Conservation (phyloP, 306 rosid genomes). For the Albizia julibrissin region DNA sequence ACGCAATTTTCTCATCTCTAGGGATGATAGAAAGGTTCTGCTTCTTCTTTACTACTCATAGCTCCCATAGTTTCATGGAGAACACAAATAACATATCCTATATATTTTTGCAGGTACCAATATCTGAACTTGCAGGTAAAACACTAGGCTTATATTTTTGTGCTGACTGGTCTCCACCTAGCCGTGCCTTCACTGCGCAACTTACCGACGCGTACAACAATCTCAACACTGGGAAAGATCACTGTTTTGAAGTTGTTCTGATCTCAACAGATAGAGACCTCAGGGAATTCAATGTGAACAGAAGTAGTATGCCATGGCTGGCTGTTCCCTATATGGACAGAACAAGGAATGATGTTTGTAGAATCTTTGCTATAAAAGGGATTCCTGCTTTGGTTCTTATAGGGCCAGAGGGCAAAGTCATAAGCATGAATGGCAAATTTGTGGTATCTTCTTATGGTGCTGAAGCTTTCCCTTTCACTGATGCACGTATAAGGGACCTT, state of each 20-base stretch:
- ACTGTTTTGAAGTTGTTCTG: slow-evolving; percentile 64
- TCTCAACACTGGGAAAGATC: slow-evolving; percentile 39
- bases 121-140: slow-evolving; percentile 55
- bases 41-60: neutral
- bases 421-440: slow-evolving; percentile 57
- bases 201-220: slow-evolving; percentile 67
- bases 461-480: slow-evolving; percentile 85
- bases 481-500: slow-evolving; percentile 56
- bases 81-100: neutral
- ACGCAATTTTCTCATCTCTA: slow-evolving; percentile 45
- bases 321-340: slow-evolving; percentile 71
- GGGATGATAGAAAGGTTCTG: slow-evolving; percentile 50
- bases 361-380: slow-evolving; percentile 69
- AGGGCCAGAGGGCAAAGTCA: slow-evolving; percentile 71
- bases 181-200: slow-evolving; percentile 69
- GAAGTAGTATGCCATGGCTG: slow-evolving; percentile 76
- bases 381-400: slow-evolving; percentile 76
- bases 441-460: slow-evolving; percentile 75
- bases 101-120: slow-evolving; percentile 36
- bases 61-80: neutral
- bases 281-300: slow-evolving; percentile 62
- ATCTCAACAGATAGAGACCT: slow-evolving; percentile 80
- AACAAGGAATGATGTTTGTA: slow-evolving; percentile 69
- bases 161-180: slow-evolving; percentile 90
- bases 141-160: slow-evolving; percentile 65